Base-by-base conservation (phyloP, 257 asterid species). In the Lantana camara region DNA sequence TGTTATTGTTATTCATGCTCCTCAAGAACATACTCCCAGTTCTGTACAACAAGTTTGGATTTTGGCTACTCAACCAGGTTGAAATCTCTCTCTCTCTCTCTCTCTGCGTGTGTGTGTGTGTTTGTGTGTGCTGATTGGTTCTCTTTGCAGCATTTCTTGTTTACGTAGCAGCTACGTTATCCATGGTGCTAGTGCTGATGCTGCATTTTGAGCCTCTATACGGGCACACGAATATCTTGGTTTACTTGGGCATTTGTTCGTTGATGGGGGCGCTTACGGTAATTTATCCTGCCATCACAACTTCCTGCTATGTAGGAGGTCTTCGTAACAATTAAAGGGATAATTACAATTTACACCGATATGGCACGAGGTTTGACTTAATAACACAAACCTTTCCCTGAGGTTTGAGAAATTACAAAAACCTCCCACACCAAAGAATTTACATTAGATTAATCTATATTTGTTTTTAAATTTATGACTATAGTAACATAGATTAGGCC, bases 261-360 rank as follows among this genome's bases (percentile, higher is more conserved):
- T 59, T 85, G 61, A 70, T 80, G 82, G 94, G 94, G 3, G 88
- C 94, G 3, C 80, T 85, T 45, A 85, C 94, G 88, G 94, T 85
- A 27, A 77, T 56, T 52, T n/a, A n/a, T 37, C 45, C 12, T 60
- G 5, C 58, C 56, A 27, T 68, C 47, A 22, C 40, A 20, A 21
- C 38, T 32, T n/a, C n/a, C n/a, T n/a, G n/a, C n/a, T n/a, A n/a
- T n/a, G n/a, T n/a, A n/a, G n/a, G n/a, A n/a, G n/a, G n/a, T n/a
- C n/a, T n/a, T n/a, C n/a, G n/a, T n/a, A n/a, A n/a, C n/a, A n/a
- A n/a, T n/a, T n/a, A n/a, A n/a, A n/a, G n/a, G n/a, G n/a, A n/a
- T n/a, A n/a, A n/a, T n/a, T n/a, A n/a, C n/a, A n/a, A n/a, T n/a
- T n/a, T n/a, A n/a, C n/a, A n/a, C n/a, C n/a, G n/a, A n/a, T n/a